Evolutionary conservation across 2,329 filamentous ascomycete species (phyloP).

Genomic region (Alternaria arbusti): DNA sequence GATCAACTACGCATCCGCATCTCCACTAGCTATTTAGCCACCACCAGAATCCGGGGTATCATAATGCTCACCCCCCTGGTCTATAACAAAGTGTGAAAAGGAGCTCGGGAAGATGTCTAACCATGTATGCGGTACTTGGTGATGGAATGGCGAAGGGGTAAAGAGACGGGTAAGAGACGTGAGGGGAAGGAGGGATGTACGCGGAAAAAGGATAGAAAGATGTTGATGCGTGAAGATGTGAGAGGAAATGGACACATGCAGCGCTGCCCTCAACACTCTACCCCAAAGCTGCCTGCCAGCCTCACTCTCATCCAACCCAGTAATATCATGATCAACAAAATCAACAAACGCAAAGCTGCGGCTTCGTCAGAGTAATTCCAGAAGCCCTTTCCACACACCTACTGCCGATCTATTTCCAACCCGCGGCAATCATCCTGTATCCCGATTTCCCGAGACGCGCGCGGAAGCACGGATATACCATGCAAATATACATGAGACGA

Average conservation of each 20-base stretch:
- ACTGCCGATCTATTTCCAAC: not conserved
- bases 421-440: not conserved
- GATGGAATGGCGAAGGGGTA: not conserved
- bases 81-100: not conserved
- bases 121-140: not conserved
- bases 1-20: not conserved
- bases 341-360: not conserved
- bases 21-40: conserved; percentile 1
- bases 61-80: conserved; percentile 1
- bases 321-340: not conserved
- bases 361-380: not conserved
- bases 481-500: not conserved
- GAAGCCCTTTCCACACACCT: not conserved
- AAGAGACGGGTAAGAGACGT: not conserved
- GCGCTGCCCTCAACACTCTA: not conserved
- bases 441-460: not conserved
- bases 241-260: not conserved
- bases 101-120: not conserved
- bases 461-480: not conserved
- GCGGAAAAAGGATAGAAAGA: not conserved
- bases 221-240: not conserved
- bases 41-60: conserved; percentile 4
- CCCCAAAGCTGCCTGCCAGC: not conserved
- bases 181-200: not conserved
- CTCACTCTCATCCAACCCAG: not conserved